Percentiles rank a stretch among this genome's conserved stretches.
Evolutionary conservation across 768 basidiomycete species (phyloP).

Genomic region (Kwoniella dejecticola): DNA sequence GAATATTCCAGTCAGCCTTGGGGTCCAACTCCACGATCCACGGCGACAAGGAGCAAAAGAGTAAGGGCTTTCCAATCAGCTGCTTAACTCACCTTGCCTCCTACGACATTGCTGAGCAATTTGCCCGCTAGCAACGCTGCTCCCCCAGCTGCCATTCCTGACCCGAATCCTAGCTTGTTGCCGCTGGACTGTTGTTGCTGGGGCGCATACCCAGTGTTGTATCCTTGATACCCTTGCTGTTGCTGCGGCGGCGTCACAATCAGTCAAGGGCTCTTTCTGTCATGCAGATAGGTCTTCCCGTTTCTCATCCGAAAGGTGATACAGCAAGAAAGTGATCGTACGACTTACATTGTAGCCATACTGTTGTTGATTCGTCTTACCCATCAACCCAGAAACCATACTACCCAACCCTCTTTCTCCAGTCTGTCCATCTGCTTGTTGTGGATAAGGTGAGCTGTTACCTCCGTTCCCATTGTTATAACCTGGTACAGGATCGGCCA

Average conservation of each 20-base stretch:
- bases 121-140: constrained; percentile 15
- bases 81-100: constrained; percentile 1
- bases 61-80: neutral
- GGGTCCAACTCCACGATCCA: neutral
- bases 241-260: neutral
- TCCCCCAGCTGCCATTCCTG: constrained; percentile 17
- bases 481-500: constrained; percentile 12
- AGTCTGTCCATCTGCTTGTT: constrained; percentile 1
- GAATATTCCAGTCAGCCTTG: neutral
- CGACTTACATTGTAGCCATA: constrained; percentile 21
- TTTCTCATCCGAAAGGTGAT: no score
- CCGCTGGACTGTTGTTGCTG: constrained; percentile 12
- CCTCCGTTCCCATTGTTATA: neutral
- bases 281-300: no score
- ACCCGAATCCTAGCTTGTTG: constrained; percentile 10
- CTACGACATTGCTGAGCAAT: constrained; percentile 3
- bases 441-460: neutral
- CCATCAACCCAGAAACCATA: constrained; percentile 25
- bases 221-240: constrained; percentile 16
- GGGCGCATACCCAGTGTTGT: constrained; percentile 10
- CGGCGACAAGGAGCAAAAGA: neutral
- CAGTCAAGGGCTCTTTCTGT: no score
- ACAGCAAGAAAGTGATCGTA: neutral
- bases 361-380: constrained; percentile 3
- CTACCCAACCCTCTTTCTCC: constrained; percentile 32